Conservation (phyloP, 306 rosid genomes). For the Senna tora region DNA sequence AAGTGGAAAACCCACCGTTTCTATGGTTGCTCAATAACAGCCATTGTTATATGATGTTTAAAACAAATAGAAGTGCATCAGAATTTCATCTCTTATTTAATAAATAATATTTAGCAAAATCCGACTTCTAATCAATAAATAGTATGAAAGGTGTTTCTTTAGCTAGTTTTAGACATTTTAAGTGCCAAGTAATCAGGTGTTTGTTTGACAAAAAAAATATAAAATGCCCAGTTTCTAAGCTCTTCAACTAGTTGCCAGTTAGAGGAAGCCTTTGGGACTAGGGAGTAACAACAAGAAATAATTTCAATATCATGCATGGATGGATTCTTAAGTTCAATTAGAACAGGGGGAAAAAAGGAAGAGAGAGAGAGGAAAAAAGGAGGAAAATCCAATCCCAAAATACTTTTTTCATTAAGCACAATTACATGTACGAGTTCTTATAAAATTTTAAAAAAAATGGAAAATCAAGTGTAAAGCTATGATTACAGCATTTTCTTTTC, state of each 20-base stretch:
- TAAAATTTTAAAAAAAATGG: neutral
- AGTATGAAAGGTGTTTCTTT: neutral
- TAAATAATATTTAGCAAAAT: neutral
- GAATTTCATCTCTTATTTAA: neutral
- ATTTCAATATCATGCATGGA: neutral
- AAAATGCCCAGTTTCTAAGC: neutral
- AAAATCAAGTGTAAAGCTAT: neutral
- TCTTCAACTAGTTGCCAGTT: neutral
- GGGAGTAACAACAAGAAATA: neutral
- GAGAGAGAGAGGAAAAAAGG: neutral
- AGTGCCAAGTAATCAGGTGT: conserved; percentile 8
- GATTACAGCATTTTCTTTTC: conserved; percentile 13
- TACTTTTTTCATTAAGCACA: neutral
- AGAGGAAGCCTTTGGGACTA: neutral
- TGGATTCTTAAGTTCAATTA: neutral
- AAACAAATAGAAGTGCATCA: neutral
- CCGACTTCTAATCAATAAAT: neutral
- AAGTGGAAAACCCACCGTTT: neutral
- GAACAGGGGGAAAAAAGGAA: neutral
- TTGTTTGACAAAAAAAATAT: neutral
- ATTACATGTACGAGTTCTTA: neutral
- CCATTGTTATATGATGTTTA: neutral
- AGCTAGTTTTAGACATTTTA: neutral
- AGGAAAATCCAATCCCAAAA: neutral
- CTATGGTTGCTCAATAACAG: neutral